Evolutionary conservation across 306 rosid species (phyloP).

Genomic region (Vigna nakashimae): DNA sequence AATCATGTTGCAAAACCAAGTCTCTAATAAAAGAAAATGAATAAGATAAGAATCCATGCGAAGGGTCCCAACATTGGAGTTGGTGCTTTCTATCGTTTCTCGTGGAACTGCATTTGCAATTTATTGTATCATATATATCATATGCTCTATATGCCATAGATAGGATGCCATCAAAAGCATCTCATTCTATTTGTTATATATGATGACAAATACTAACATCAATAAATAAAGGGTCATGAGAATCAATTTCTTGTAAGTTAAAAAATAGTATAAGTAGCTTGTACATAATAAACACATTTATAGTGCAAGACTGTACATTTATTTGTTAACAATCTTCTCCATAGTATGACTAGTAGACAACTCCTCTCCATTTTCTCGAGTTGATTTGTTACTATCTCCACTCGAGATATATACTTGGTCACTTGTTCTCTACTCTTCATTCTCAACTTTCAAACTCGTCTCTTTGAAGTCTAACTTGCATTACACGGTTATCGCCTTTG

Average conservation of each 20-base stretch:
- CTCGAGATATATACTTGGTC: no score
- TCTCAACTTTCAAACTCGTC: no score
- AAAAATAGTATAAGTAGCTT: not conserved
- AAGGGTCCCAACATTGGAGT: conserved; percentile 54
- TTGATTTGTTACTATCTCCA: no score
- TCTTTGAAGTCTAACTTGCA: no score
- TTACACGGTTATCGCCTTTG: no score
- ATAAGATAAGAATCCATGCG: not conserved
- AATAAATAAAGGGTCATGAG: not conserved
- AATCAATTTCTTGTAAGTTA: not conserved
- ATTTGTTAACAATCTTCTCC: no score
- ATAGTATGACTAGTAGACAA: no score
- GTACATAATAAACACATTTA: not conserved
- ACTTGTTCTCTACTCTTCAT: no score
- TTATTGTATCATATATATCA: conserved; percentile 23
- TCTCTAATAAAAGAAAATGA: not conserved
- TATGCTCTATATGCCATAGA: conserved; percentile 17
- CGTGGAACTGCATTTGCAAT: conserved; percentile 43
- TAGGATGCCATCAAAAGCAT: conserved; percentile 19
- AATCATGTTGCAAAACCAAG: conserved; percentile 50
- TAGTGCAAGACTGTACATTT: not conserved
- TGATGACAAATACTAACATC: not conserved
- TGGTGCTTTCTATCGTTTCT: conserved; percentile 33
- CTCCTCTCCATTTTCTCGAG: no score
- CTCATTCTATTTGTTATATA: conserved; percentile 12